Percentiles rank a stretch among this genome's conserved stretches.
Conservation (phyloP, 257 asterid species). For the Forsythia suspensa region DNA sequence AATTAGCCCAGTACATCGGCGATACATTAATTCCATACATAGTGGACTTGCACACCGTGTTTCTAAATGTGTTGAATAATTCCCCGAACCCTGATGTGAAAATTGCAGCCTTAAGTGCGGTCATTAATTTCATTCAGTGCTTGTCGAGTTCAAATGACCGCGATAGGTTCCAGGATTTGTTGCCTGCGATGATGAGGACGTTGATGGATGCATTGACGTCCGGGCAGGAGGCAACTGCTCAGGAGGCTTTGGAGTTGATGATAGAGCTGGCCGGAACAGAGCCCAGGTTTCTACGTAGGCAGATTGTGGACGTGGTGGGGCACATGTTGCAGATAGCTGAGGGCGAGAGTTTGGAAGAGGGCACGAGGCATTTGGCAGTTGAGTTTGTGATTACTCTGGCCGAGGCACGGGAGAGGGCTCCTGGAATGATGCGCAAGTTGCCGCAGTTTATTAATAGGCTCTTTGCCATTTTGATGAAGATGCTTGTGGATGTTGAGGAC, state of each 20-base stretch:
- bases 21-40: conserved; percentile 65
- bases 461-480: conserved; percentile 76
- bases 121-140: conserved; percentile 87
- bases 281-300: conserved; percentile 89
- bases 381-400: conserved; percentile 95
- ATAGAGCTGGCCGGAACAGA: conserved; percentile 95
- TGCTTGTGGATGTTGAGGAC: conserved; percentile 89
- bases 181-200: conserved; percentile 96
- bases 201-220: conserved; percentile 84
- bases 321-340: conserved; percentile 93
- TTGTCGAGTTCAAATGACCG: conserved; percentile 67
- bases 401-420: conserved; percentile 95
- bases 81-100: conserved; percentile 65
- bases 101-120: conserved; percentile 94
- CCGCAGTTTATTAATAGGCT: conserved; percentile 85
- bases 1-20: conserved; percentile 78
- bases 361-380: conserved; percentile 88
- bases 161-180: conserved; percentile 92
- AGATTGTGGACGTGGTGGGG: conserved; percentile 89
- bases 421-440: conserved; percentile 99
- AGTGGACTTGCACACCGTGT: conserved; percentile 82
- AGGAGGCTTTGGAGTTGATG: conserved; percentile 88
- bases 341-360: conserved; percentile 89
- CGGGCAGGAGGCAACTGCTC: conserved; percentile 94
- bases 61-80: conserved; percentile 57